Conservation (phyloP, 352 stramenopile genomes). For the Globisporangium iwayamae region DNA sequence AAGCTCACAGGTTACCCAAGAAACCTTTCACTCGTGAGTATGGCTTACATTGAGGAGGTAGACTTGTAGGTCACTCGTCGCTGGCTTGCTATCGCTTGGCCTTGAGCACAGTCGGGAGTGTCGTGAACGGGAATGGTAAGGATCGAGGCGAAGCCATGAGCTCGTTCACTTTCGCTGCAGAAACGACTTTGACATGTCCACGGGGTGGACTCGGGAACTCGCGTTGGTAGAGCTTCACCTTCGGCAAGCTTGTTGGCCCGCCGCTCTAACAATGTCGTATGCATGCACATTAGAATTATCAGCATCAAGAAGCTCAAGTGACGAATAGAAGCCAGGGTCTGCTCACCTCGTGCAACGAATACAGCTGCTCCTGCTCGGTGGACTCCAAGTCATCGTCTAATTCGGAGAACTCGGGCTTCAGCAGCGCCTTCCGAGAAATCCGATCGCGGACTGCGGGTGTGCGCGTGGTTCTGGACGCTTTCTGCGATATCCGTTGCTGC, state of each 20-base stretch:
- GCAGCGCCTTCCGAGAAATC: conserved; percentile 23
- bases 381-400: not conserved
- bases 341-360: conserved; percentile 30
- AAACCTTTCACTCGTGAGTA: too few relatives aligned
- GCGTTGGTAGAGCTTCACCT: conserved; percentile 33
- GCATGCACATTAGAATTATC: not conserved
- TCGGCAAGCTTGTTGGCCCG: conserved; percentile 17
- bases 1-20: too few relatives aligned
- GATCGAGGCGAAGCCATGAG: not conserved
- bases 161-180: not conserved
- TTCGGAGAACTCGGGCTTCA: conserved; percentile 10
- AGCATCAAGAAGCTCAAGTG: not conserved
- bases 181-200: conserved; percentile 34
- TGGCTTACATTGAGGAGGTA: not conserved
- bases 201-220: conserved; percentile 42
- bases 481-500: conserved; percentile 24
- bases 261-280: conserved; percentile 1
- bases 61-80: not conserved
- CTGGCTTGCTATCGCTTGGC: conserved; percentile 31
- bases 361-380: conserved; percentile 16
- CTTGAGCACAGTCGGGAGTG: conserved; percentile 27
- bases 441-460: conserved; percentile 26
- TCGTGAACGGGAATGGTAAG: conserved; percentile 20
- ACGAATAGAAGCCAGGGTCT: not conserved
- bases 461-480: conserved; percentile 23